These are phyloP conservation scores for Starmerella floris DNA, from an alignment of 805 yeast genomes.

Conservation along the genomic window DNA sequence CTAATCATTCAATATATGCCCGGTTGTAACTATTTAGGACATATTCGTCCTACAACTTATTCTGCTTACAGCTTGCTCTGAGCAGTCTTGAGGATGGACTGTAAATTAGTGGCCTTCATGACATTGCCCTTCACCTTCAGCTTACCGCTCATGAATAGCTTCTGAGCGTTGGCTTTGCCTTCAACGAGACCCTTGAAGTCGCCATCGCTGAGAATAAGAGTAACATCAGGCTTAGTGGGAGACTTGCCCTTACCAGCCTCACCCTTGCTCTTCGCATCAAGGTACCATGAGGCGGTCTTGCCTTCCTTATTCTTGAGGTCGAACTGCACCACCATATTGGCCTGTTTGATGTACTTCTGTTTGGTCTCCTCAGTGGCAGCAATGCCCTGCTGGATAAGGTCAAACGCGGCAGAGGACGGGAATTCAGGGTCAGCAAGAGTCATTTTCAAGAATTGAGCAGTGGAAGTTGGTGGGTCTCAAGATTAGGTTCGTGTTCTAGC, in stretches of 20 bases:
- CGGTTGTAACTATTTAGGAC: too few species aligned
- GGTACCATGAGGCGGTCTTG: slow-evolving; percentile 47
- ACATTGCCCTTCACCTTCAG: slow-evolving; percentile 80
- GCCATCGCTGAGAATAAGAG: slow-evolving; percentile 49
- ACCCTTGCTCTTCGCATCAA: slow-evolving; percentile 56
- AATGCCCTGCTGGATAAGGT: slow-evolving; percentile 26
- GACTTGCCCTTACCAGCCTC: slow-evolving; percentile 33
- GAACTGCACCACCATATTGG: slow-evolving; percentile 52
- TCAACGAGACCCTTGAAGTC: slow-evolving; percentile 57
- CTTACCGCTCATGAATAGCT: slow-evolving; percentile 70
- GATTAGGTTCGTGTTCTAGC: too few species aligned
- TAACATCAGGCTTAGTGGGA: slow-evolving; percentile 42
- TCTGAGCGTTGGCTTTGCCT: slow-evolving; percentile 77
- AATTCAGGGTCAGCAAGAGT: slow-evolving; percentile 25
- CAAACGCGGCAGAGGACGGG: slow-evolving; percentile 31
- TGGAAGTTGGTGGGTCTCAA: too few species aligned
- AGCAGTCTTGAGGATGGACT: slow-evolving; percentile 48
- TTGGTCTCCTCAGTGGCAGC: slow-evolving; percentile 24
- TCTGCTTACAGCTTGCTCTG: slow-evolving; percentile 35
- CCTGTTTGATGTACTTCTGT: slow-evolving; percentile 31
- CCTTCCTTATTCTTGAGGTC: slow-evolving; percentile 52
- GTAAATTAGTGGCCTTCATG: slow-evolving; percentile 75
- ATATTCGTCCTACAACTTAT: too few species aligned
- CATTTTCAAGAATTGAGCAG: too few species aligned
- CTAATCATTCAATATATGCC: too few species aligned